Evolutionary conservation across 1,284 basidiomycete species (phyloP), one percentile per base, ranked within the genome.

Genomic region (Malassezia sympodialis): DNA sequence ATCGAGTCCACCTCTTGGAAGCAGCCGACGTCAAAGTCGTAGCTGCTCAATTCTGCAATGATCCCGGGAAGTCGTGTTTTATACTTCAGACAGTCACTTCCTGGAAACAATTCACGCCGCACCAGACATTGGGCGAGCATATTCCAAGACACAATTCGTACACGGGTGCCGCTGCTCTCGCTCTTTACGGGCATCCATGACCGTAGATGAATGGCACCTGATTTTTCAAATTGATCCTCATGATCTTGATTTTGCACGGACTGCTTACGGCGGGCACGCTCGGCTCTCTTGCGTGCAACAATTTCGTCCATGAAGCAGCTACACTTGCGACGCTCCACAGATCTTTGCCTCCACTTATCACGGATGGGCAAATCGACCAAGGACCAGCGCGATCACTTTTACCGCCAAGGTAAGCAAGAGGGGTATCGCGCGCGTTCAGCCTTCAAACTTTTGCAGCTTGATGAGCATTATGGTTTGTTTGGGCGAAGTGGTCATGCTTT

Each of bases 351-450:
- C 28, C 28, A 43, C 42, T 21, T 30, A 4, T 23, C 40, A 12
- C 19, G 14, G 21, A 73, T 70, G 70, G 70, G 70, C 19, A 72
- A 71, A 45, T 72, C 69, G 4, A 68, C 69, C 14, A 72, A 74
- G 49, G 78, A 80, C 65, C 77, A 79, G 59, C 72, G 80, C 12
- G 80, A 81, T 61, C 76, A 80, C 51, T 81, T 78, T 67, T 81
- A 80, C 60, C 76, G 80, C 15, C 74, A 77, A 28, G 73, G 71
- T 4, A 77, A 77, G 59, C 67, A 69, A 10, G 76, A 76, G 27
- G 75, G 74, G 5, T 82, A 80, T 61, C 75, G 80, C 44, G 80
- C 80, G 2, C 74, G 80, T 10, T 81, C 80, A 12, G 80, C 80
- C 0, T 82, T 79, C 73, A 82, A 82, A 66, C 71, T 78, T 2